Conservation (phyloP, 116 monocot genomes). For the Thalassia testudinum region DNA sequence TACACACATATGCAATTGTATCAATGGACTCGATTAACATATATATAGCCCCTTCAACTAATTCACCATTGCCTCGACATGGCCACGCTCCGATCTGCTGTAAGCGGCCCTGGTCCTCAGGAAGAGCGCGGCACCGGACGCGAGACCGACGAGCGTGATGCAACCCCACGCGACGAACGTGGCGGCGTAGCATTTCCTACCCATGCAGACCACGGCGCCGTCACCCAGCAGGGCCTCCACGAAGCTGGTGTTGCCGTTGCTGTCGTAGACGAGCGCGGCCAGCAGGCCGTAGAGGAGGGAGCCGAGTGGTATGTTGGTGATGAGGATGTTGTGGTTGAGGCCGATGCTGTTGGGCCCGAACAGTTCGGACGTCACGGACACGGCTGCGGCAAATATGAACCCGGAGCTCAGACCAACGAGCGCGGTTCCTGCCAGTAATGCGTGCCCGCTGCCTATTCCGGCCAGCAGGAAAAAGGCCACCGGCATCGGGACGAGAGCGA, state of each 20-base stretch:
- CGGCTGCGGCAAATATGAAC: constrained; percentile 72
- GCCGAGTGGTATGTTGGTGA: constrained; percentile 78
- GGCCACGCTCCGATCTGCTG: constrained; percentile 9
- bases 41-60: constrained; percentile 12
- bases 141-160: constrained; percentile 33
- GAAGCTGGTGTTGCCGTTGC: constrained; percentile 21
- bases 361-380: constrained; percentile 72
- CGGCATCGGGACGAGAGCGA: constrained; percentile 50
- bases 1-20: too few relatives aligned
- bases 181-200: constrained; percentile 43
- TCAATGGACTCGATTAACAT: too few relatives aligned
- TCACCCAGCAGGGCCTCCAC: not conserved
- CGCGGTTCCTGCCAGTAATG: constrained; percentile 40
- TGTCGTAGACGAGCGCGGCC: constrained; percentile 58
- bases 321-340: constrained; percentile 85
- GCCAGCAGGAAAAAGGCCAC: constrained; percentile 57
- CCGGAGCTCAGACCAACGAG: constrained; percentile 76
- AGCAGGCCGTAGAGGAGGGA: constrained; percentile 78
- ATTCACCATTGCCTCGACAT: constrained; percentile 23
- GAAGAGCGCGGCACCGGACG: constrained; percentile 28
- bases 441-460: constrained; percentile 5
- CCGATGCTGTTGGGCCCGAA: constrained; percentile 62
- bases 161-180: constrained; percentile 64
- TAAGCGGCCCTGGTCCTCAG: constrained; percentile 46
- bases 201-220: constrained; percentile 49